Evolutionary conservation across 2,329 filamentous ascomycete species (phyloP).

Genomic region (Talaromyces rugulosus): DNA sequence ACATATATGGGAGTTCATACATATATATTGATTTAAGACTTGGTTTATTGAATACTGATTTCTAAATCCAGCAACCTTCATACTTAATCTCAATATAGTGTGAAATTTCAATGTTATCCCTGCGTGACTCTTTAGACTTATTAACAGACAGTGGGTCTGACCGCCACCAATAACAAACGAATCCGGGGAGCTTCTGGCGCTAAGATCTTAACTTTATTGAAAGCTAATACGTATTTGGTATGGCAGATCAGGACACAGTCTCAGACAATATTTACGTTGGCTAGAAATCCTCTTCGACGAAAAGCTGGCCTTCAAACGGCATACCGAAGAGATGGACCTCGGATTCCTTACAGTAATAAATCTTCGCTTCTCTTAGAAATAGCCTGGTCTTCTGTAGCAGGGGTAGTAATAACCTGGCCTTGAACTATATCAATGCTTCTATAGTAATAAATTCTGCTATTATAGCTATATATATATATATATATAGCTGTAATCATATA

Average conservation of each 20-base stretch:
- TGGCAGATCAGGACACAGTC: neutral
- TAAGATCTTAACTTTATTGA: neutral
- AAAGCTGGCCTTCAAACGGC: no score
- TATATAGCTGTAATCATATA: neutral
- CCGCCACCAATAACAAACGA: neutral
- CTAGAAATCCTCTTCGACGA: neutral
- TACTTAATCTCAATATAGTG: neutral
- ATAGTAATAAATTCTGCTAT: no score
- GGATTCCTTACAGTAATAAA: no score
- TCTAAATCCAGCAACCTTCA: neutral
- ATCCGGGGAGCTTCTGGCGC: neutral
- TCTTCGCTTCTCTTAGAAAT: no score
- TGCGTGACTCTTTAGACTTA: no score
- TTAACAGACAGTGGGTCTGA: neutral
- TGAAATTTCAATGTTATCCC: no score
- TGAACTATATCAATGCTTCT: no score
- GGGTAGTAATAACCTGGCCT: neutral
- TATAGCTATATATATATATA: no score
- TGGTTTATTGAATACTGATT: neutral
- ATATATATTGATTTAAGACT: neutral
- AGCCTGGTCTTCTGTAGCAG: no score
- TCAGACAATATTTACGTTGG: neutral
- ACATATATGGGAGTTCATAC: neutral
- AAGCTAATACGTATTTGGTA: neutral
- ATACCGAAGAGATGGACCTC: no score